Base-by-base conservation (phyloP, 768 basidiomycete genomes). In the Lactifluus volemus region DNA sequence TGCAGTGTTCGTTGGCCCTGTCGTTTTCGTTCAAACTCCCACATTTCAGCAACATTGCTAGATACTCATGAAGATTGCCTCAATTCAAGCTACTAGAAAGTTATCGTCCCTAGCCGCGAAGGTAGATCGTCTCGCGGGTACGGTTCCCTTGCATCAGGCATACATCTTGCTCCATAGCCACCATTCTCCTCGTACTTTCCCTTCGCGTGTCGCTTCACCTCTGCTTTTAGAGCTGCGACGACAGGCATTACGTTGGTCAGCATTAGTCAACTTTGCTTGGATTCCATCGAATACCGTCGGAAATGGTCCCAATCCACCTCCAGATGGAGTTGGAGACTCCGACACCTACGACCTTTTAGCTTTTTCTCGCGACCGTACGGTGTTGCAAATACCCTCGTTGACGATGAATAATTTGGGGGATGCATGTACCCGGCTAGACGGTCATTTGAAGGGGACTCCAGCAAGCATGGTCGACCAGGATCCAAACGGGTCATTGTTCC, bases 201-300 rank as follows among this genome's bases (percentile, higher is more conserved):
- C 64, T 50, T 63, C 64, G 12, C 64, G 53, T 1, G 1, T 63
- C 32, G 5, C 42, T 30, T 69, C 68, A 4, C 73, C 78, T 2
- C 61, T 87, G 1, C 81, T 83, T 47, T 75, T 78, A 17, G 77
- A 74, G 10, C 72, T 88, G 41, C 77, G 78, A 58, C 69, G 78
- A 10, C 73, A 73, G 19, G 73, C 74, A 7, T 66, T 70, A 36
- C 72, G 74, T 67, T 81, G 77, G 77, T 81, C 82, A 7, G 84
- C 79, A 5, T 61, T 79, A 2, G 81, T 84, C 63, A 88, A 88
- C 69, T 83, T 85, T 67, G 76, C 81, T 17, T 86, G 81, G 81
- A 72, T 76, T 25, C 71, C 50, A 29, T 29, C 61, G 34, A 49
- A 58, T 21, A 19, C 12, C 5, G 19, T 49, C n/a, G 44, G 70